Base-by-base conservation (phyloP, 371 early-diverging fungal genomes). In the Mucor saturninus region DNA sequence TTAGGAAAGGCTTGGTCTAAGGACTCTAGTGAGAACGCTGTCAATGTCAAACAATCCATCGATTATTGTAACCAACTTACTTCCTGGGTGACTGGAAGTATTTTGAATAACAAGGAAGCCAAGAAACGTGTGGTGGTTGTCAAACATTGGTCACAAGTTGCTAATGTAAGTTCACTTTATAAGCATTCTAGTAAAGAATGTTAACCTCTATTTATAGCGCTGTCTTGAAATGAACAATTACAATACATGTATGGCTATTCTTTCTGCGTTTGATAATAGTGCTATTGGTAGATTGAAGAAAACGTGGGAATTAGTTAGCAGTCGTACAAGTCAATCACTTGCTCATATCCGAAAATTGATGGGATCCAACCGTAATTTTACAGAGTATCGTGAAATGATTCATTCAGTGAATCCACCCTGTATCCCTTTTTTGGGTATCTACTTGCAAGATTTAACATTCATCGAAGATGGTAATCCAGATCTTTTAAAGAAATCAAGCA, bases 401-500 rank as follows among this genome's bases (percentile, higher is more conserved):
- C 92, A 93, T 65, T 85, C 89, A 3, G 87, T 89, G 64, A 91
- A 91, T 60, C 96, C 96, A 48, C 97, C 98, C 0, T 93, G 94
- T 62, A 89, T 97, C 9, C 98, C 98, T 0, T 96, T 95, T 69
- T 81, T 97, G 52, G 96, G 93, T 38, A 85, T 90, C 26, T 93
- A 92, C 69, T 77, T 96, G 40, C 93, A 93, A 53, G 98, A 98
- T 71, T 71, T 98, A 68, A 94, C 95, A 31, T 96, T 97, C 72
- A 91, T 96, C 52, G 93, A 95, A 62, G 95, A 95, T 50, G 96
- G 97, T 26, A 96, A 95, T 77, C 83, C 92, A 11, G 91, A 95
- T 69, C 77, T 83, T 60, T 66, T 95, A 40, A 70, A 76, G 58
- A 78, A 84, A 65, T 80, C 78, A 39, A 73, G 70, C 1, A 79